phyloP scores from a whole-genome alignment of 2,329 filamentous ascomycete species.

The Alternaria alternata region DNA sequence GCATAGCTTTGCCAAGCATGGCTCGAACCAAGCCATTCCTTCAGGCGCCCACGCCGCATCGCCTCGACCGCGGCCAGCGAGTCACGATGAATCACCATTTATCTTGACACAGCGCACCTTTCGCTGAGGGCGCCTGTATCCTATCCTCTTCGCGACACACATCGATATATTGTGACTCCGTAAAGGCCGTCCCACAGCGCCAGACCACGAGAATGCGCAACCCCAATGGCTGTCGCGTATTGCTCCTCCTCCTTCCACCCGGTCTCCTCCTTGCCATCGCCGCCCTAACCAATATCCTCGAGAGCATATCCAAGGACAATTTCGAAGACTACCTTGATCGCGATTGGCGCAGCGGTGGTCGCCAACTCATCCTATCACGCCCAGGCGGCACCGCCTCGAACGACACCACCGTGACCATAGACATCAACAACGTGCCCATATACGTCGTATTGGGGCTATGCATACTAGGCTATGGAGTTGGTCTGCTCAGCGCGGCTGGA shows the following conservation, averaged over 20 bases:
- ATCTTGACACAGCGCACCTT: background rate
- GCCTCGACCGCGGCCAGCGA: background rate
- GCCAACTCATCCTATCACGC: conserved; percentile 20
- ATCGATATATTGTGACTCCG: background rate
- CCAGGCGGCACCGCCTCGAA: conserved; percentile 10
- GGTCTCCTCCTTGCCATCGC: conserved; percentile 35
- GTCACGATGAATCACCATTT: background rate
- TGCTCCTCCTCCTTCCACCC: conserved; percentile 32
- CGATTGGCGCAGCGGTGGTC: conserved; percentile 21
- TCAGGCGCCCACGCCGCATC: conserved; percentile 4
- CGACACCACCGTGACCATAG: conserved; percentile 22
- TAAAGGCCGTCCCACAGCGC: background rate
- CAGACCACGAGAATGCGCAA: conserved; percentile 25
- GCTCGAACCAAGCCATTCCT: background rate
- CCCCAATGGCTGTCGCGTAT: conserved; percentile 29
- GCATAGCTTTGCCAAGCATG: conserved; percentile 2
- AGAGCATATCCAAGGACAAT: conserved; percentile 33
- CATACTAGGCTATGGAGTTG: conserved; percentile 26
- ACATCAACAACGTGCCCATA: conserved; percentile 22
- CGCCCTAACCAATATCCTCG: conserved; percentile 33
- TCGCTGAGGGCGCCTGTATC: background rate
- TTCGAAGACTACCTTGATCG: conserved; percentile 22
- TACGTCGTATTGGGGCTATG: conserved; percentile 29
- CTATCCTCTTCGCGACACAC: background rate
- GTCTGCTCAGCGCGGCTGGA: conserved; percentile 29